Evolutionary conservation across 805 yeast species (phyloP).

Genomic region (Pichia nanzhaoensis): DNA sequence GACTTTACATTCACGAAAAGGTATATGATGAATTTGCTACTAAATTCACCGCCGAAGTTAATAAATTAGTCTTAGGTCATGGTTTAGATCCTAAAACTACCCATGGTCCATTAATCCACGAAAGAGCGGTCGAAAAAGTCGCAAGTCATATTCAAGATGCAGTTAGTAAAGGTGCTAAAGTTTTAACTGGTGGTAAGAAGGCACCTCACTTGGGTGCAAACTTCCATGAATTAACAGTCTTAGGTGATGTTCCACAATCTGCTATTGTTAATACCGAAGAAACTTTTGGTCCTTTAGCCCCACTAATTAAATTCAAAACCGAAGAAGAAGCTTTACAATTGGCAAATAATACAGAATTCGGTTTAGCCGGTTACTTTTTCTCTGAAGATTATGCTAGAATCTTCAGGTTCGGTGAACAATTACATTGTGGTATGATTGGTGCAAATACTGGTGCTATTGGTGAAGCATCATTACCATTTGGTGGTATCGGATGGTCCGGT

Average conservation of each 20-base stretch:
- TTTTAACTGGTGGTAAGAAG: conserved; percentile 54
- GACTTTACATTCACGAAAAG: conserved; percentile 57
- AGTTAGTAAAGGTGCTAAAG: conserved; percentile 52
- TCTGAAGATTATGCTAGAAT: conserved; percentile 48
- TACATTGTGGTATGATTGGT: conserved; percentile 79
- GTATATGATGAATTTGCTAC: conserved; percentile 57
- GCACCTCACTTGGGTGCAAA: conserved; percentile 51
- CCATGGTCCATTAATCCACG: conserved; percentile 72
- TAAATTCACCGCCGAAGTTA: conserved; percentile 41
- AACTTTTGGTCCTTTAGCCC: conserved; percentile 78
- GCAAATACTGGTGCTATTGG: conserved; percentile 69
- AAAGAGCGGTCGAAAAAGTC: conserved; percentile 56
- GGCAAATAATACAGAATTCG: conserved; percentile 66
- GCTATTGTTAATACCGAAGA: conserved; percentile 63
- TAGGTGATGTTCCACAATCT: conserved; percentile 49
- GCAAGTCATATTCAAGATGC: conserved; percentile 61
- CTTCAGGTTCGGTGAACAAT: conserved; percentile 55
- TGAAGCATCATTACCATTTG: conserved; percentile 64
- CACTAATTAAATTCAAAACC: conserved; percentile 55
- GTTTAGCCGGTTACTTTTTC: conserved; percentile 73
- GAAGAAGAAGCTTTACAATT: conserved; percentile 54
- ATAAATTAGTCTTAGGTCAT: conserved; percentile 48
- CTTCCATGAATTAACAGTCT: conserved; percentile 63
- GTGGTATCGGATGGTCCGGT: conserved; percentile 75
- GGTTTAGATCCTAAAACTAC: conserved; percentile 55